A percentile compares a stretch with the other conserved stretches of the same genome.
Conservation (phyloP, 164 flowering plant genomes). For the Tetracentron sinense region DNA sequence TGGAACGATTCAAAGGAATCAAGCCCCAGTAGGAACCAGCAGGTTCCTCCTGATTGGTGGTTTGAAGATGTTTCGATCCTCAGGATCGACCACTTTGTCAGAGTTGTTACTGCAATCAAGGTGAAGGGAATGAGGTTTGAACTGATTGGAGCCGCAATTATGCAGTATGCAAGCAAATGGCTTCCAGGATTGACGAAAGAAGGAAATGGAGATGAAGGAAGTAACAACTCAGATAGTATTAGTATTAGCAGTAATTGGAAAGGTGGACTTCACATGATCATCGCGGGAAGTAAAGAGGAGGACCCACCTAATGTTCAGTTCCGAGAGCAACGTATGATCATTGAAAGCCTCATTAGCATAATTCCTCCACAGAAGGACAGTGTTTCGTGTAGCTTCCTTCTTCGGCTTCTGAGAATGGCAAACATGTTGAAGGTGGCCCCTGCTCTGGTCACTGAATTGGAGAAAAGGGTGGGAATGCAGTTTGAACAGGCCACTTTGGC, state of each 20-base stretch:
- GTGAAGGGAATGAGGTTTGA: slow-evolving; percentile 89
- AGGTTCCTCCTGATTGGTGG: slow-evolving; percentile 90
- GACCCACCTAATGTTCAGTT: slow-evolving; percentile 49
- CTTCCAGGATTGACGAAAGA: slow-evolving; percentile 67
- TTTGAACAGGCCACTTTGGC: slow-evolving; percentile 80
- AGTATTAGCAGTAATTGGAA: slow-evolving; percentile 42
- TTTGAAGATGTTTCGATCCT: slow-evolving; percentile 80
- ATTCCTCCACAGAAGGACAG: slow-evolving; percentile 86
- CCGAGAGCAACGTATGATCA: slow-evolving; percentile 80
- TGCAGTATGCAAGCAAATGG: slow-evolving; percentile 83
- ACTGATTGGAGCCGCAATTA: slow-evolving; percentile 70
- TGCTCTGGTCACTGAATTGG: slow-evolving; percentile 79
- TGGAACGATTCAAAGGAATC: slow-evolving; percentile 25
- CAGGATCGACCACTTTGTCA: slow-evolving; percentile 77
- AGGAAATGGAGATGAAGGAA: slow-evolving; percentile 35
- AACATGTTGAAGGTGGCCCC: slow-evolving; percentile 83
- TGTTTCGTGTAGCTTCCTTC: slow-evolving; percentile 90
- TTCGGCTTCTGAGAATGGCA: slow-evolving; percentile 69
- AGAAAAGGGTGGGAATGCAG: slow-evolving; percentile 93
- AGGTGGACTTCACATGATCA: slow-evolving; percentile 86
- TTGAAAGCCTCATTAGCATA: slow-evolving; percentile 93
- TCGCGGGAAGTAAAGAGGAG: slow-evolving; percentile 60
- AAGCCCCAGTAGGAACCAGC: slow-evolving; percentile 54
- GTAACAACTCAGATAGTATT: too few relatives aligned
- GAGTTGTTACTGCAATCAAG: slow-evolving; percentile 82